These are phyloP conservation scores for Protomyces pachydermus DNA, from an alignment of 1,139 yeast species.

Conservation along the genomic window DNA sequence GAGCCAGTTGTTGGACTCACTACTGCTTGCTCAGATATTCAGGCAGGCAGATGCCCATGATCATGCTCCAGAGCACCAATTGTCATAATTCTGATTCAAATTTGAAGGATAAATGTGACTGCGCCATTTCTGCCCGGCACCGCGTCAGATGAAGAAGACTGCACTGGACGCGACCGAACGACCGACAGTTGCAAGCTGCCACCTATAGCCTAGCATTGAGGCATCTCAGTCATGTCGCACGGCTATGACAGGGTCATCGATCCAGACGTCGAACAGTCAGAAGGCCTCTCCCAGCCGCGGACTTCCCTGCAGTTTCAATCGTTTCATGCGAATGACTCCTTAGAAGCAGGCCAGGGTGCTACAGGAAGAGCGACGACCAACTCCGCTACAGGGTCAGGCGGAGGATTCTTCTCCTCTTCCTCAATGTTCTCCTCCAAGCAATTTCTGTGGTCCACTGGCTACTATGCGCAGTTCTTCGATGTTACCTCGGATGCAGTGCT, in stretches of 20 bases:
- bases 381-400: background rate
- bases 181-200: too few relatives aligned
- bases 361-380: background rate
- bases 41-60: too few relatives aligned
- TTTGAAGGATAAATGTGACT: too few relatives aligned
- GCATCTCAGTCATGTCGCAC: background rate
- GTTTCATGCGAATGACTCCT: constrained; percentile 19
- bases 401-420: constrained; percentile 12
- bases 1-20: too few relatives aligned
- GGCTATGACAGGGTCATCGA: constrained; percentile 17
- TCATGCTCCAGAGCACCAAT: too few relatives aligned
- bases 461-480: constrained; percentile 33
- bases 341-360: constrained; percentile 5
- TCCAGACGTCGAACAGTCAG: constrained; percentile 13
- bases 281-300: constrained; percentile 1
- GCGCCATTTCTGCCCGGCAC: too few relatives aligned
- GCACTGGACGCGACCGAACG: too few relatives aligned
- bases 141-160: too few relatives aligned
- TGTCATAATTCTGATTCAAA: too few relatives aligned
- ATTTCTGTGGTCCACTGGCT: constrained; percentile 32
- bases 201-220: too few relatives aligned
- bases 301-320: constrained; percentile 17
- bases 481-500: constrained; percentile 31
- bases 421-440: constrained; percentile 28
- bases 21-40: too few relatives aligned